Conservation (phyloP, 1,284 basidiomycete species). For the Psilocybe mexicana region DNA sequence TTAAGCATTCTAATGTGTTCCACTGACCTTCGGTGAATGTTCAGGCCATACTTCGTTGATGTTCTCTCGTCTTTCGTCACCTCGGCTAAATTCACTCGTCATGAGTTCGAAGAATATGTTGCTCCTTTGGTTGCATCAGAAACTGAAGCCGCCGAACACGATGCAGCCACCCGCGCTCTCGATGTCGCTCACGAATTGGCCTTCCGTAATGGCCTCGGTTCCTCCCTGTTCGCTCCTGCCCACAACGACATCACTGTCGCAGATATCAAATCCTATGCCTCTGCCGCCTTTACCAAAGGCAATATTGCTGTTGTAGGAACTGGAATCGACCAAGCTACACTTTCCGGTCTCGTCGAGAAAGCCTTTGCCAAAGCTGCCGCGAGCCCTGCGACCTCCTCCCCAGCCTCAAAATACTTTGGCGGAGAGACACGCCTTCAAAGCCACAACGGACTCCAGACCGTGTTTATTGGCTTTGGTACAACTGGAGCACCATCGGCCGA, state of each 20-base stretch:
- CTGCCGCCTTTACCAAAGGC: conserved; percentile 69
- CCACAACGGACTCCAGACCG: conserved; percentile 68
- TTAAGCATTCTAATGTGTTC: neutral
- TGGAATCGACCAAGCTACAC: conserved; percentile 74
- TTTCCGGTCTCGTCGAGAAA: conserved; percentile 73
- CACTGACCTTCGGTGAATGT: conserved; percentile 3
- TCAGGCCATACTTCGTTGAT: conserved; percentile 83
- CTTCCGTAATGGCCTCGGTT: conserved; percentile 89
- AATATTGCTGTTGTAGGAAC: conserved; percentile 88
- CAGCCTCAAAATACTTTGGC: conserved; percentile 72
- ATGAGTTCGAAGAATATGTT: conserved; percentile 89
- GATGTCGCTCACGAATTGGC: conserved; percentile 87
- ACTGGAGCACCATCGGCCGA: conserved; percentile 65
- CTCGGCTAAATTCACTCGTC: conserved; percentile 80
- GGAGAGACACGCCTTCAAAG: conserved; percentile 76
- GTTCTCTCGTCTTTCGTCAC: conserved; percentile 83
- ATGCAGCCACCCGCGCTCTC: conserved; percentile 68
- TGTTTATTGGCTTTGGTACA: conserved; percentile 82
- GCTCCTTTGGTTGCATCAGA: conserved; percentile 76
- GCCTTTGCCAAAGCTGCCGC: conserved; percentile 55
- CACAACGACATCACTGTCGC: conserved; percentile 64
- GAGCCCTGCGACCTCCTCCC: conserved; percentile 40
- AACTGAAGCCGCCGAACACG: conserved; percentile 57
- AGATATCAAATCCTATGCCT: conserved; percentile 75
- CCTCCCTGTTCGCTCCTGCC: conserved; percentile 81